A percentile compares a stretch with the other conserved stretches of the same genome.
These are phyloP conservation scores for Tricladium varicosporioides DNA, from an alignment of 2,329 filamentous ascomycete species.

Conservation along the genomic window DNA sequence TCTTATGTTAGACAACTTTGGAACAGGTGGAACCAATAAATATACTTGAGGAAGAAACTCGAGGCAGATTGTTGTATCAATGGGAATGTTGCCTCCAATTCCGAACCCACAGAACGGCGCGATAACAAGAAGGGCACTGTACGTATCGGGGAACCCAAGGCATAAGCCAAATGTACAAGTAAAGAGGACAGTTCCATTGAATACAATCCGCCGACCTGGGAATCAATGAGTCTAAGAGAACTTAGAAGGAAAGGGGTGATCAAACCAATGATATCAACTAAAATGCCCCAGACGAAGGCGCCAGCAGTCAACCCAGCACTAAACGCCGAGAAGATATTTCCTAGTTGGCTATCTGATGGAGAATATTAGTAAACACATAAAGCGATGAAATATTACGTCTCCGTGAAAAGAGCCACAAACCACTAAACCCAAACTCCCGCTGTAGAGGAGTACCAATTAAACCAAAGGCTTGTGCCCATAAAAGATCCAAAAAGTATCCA, in stretches of 20 bases:
- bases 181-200: conserved; percentile 26
- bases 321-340: conserved; percentile 22
- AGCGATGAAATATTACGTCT: background rate
- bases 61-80: conserved; percentile 29
- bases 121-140: conserved; percentile 18
- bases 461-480: conserved; percentile 28
- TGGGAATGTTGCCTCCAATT: conserved; percentile 30
- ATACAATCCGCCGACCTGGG: conserved; percentile 25
- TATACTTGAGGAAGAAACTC: conserved; percentile 28
- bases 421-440: conserved; percentile 21
- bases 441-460: conserved; percentile 25
- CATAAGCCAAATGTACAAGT: conserved; percentile 22
- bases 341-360: conserved; percentile 15
- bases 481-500: conserved; percentile 30
- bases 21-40: background rate
- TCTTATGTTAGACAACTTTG: background rate
- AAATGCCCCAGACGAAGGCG: conserved; percentile 24
- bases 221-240: background rate
- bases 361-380: background rate
- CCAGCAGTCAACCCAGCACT: conserved; percentile 23
- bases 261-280: conserved; percentile 27
- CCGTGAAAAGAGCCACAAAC: conserved; percentile 3
- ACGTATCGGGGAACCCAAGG: conserved; percentile 20
- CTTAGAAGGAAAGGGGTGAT: background rate
- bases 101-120: conserved; percentile 25